Evolutionary conservation across 345 rosid genomes (phyloP).

Genomic region (Aegle marmelos): DNA sequence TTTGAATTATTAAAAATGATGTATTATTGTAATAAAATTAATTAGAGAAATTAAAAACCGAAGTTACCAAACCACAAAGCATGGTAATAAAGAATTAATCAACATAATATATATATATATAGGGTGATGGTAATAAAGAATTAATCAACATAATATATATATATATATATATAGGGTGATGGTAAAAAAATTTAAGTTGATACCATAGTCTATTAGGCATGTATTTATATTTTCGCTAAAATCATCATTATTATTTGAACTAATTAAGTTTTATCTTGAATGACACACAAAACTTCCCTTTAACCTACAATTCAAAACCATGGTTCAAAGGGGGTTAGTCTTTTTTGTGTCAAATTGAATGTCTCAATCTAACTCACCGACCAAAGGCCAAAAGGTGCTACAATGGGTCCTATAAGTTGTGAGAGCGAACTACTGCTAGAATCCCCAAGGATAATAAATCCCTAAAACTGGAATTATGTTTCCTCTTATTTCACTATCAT

Average conservation of each 20-base stretch:
- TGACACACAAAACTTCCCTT: background rate
- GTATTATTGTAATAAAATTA: background rate
- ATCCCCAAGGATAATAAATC: conserved; percentile 7
- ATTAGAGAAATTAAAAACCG: background rate
- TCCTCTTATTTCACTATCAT: conserved; percentile 1
- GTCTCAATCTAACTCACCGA: conserved; percentile 47
- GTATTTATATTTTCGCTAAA: background rate
- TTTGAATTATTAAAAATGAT: background rate
- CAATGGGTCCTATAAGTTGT: conserved; percentile 32
- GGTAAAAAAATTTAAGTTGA: background rate
- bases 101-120: no score
- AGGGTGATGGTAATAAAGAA: background rate
- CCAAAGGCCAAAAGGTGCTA: conserved; percentile 36
- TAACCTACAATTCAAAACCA: conserved; percentile 21
- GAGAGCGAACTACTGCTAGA: conserved; percentile 38
- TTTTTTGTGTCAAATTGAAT: conserved; percentile 12
- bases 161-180: no score
- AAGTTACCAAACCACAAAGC: conserved; percentile 6
- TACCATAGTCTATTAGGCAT: background rate
- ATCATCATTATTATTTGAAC: conserved; percentile 9
- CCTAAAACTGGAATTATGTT: background rate
- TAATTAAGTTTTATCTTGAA: background rate
- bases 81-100: background rate
- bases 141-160: background rate
- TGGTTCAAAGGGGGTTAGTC: conserved; percentile 19